These are phyloP conservation scores for Hymenoscyphus occultus DNA, from an alignment of 2,329 filamentous ascomycete genomes.

Conservation along the genomic window DNA sequence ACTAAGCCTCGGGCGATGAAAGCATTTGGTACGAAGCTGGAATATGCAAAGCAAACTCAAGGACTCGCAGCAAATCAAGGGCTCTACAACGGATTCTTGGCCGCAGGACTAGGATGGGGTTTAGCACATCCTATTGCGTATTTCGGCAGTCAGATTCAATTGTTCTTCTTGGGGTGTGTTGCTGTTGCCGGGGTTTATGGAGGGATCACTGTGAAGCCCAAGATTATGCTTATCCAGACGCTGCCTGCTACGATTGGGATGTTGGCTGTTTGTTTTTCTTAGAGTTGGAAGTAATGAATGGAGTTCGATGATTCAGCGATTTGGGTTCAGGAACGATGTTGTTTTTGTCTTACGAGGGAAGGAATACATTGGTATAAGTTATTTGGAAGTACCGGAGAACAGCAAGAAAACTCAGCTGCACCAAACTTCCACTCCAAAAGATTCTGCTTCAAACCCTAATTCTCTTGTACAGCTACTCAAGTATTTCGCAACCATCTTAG, in stretches of 20 bases:
- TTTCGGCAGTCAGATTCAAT: constrained; percentile 43
- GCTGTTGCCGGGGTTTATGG: constrained; percentile 46
- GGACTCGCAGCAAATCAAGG: constrained; percentile 50
- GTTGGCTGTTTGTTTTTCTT: constrained; percentile 29
- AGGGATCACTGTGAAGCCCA: constrained; percentile 41
- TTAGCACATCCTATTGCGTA: constrained; percentile 44
- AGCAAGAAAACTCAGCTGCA: too few species aligned
- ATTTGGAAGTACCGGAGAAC: too few species aligned
- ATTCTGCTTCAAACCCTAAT: too few species aligned
- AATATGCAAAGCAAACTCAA: constrained; percentile 46
- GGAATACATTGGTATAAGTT: neutral
- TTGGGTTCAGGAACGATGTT: neutral
- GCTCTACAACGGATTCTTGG: constrained; percentile 53
- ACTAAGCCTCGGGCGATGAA: constrained; percentile 45
- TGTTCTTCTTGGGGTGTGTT: constrained; percentile 49
- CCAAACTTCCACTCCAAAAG: too few species aligned
- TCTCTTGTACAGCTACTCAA: too few species aligned
- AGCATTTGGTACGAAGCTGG: constrained; percentile 44
- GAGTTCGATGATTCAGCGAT: neutral
- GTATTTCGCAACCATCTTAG: too few species aligned
- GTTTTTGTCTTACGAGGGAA: neutral
- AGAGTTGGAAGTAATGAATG: too few species aligned
- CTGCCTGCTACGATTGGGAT: constrained; percentile 38
- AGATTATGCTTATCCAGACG: constrained; percentile 46
- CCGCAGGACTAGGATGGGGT: constrained; percentile 47